phyloP scores from a whole-genome alignment of 2,329 filamentous ascomycete species.

The Corynespora cassiicola region DNA sequence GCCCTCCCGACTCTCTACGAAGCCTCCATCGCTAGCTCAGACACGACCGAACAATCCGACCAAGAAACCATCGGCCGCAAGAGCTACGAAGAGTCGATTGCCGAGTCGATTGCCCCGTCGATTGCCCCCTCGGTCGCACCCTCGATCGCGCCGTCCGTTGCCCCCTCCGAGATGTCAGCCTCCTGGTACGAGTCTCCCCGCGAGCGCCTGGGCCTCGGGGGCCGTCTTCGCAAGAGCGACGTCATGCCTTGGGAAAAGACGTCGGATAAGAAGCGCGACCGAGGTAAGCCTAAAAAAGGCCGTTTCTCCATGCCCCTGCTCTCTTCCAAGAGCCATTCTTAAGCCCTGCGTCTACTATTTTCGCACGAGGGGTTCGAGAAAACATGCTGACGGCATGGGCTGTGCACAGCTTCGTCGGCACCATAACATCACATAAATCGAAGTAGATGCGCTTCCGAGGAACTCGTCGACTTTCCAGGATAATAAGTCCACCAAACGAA shows the following conservation, averaged over 20 bases:
- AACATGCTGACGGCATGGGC: too few species aligned
- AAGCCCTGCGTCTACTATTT: too few species aligned
- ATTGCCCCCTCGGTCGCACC: conserved; percentile 25
- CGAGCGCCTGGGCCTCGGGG: conserved; percentile 45
- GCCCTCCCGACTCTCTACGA: conserved; percentile 41
- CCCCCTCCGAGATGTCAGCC: conserved; percentile 42
- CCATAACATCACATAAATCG: too few species aligned
- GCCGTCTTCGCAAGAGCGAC: conserved; percentile 40
- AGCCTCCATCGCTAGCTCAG: conserved; percentile 33
- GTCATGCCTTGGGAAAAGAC: conserved; percentile 41
- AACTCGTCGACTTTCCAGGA: too few species aligned
- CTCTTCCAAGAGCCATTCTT: conserved; percentile 17
- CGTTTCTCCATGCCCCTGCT: conserved; percentile 35
- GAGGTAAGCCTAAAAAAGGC: conserved; percentile 38
- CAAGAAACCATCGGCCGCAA: too few species aligned
- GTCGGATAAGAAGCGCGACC: conserved; percentile 7
- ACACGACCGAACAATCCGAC: conserved; percentile 18
- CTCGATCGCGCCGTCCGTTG: conserved; percentile 33
- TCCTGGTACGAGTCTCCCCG: conserved; percentile 44
- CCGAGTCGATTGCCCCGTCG: conserved; percentile 24
- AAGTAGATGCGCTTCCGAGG: too few species aligned
- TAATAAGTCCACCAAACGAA: too few species aligned
- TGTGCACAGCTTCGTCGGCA: too few species aligned
- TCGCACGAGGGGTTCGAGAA: too few species aligned
- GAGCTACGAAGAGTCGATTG: conserved; percentile 14